phyloP scores from a whole-genome alignment of 2,329 filamentous ascomycete genomes.

The Sclerotinia trifoliorum region DNA sequence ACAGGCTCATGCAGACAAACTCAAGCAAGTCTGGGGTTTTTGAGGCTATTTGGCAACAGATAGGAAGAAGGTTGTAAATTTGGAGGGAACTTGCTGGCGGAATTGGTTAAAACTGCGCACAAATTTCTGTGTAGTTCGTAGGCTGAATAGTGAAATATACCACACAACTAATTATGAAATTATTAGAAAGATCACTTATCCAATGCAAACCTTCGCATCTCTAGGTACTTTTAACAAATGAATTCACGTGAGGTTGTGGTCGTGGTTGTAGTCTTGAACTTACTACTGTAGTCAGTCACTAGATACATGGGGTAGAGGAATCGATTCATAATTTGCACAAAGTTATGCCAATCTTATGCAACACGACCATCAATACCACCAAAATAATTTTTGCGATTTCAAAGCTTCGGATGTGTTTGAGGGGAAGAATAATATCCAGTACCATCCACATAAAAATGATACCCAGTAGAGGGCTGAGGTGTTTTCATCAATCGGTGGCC shows the following conservation, averaged over 20 bases:
- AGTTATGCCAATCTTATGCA: conserved; percentile 4
- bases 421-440: conserved; percentile 1
- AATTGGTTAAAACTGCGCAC: not conserved
- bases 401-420: conserved; percentile 17
- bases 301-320: not conserved
- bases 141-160: not conserved
- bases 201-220: not conserved
- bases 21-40: too few relatives aligned
- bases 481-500: conserved; percentile 46
- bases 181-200: not conserved
- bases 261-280: not conserved
- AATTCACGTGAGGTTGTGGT: too few relatives aligned
- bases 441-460: conserved; percentile 47
- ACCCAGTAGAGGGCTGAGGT: conserved; percentile 53
- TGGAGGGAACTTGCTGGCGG: not conserved
- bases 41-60: not conserved
- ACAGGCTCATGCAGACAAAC: not conserved
- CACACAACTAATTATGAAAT: not conserved
- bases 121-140: not conserved
- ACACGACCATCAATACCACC: not conserved
- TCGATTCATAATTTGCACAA: not conserved
- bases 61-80: not conserved
- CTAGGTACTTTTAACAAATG: too few relatives aligned
- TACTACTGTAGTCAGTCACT: not conserved
- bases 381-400: conserved; percentile 33